A percentile compares a stretch with the other conserved stretches of the same genome.
phyloP scores from a whole-genome alignment of 495 filamentous ascomycete species.

The Daldinia loculata region DNA sequence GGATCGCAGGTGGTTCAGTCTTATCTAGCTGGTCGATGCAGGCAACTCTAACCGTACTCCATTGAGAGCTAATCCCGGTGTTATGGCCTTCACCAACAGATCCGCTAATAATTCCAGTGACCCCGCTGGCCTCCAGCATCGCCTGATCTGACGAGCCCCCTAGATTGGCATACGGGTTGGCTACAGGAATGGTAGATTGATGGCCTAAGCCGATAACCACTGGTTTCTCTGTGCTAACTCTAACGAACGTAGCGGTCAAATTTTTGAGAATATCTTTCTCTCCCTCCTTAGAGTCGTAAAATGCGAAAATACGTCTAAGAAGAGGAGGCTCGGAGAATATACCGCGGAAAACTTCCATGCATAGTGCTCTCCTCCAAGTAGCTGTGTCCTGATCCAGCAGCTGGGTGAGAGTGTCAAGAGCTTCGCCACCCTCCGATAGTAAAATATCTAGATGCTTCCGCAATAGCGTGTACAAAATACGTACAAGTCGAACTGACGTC shows the following conservation, averaged over 20 bases:
- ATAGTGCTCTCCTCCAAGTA: constrained; percentile 85
- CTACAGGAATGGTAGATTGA: constrained; percentile 79
- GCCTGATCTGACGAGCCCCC: constrained; percentile 74
- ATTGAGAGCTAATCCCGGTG: constrained; percentile 84
- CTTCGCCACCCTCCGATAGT: constrained; percentile 82
- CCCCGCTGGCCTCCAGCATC: constrained; percentile 84
- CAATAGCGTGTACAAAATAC: constrained; percentile 82
- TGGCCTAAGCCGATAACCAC: constrained; percentile 83
- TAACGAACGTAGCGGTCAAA: constrained; percentile 82
- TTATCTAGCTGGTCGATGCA: constrained; percentile 97
- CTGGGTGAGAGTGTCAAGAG: constrained; percentile 83
- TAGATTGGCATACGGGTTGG: constrained; percentile 50
- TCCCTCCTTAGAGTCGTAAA: constrained; percentile 77
- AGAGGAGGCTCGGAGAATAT: constrained; percentile 82
- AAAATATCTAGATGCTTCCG: constrained; percentile 78
- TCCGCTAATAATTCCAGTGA: constrained; percentile 85
- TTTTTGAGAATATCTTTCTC: constrained; percentile 81
- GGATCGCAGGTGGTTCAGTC: constrained; percentile 78
- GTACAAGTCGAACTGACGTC: constrained; percentile 79
- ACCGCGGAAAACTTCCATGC: constrained; percentile 88
- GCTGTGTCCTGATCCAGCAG: constrained; percentile 85
- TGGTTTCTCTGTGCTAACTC: constrained; percentile 90
- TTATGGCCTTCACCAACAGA: constrained; percentile 72
- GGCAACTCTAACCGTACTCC: constrained; percentile 86
- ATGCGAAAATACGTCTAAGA: constrained; percentile 79